These are phyloP conservation scores for Euphrasia arctica DNA, from an alignment of 305 asterid species.

Conservation along the genomic window DNA sequence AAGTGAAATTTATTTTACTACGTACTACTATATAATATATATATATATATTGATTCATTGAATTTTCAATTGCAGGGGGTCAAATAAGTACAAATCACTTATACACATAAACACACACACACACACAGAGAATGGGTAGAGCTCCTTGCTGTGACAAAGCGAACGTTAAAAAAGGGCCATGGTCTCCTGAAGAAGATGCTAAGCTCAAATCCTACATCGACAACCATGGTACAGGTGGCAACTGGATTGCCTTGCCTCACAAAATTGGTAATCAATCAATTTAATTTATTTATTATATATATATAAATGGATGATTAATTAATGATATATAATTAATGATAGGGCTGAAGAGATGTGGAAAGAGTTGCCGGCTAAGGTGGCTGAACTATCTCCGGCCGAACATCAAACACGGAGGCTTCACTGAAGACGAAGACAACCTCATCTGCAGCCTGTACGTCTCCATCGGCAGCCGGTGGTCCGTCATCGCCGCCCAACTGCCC, in stretches of 20 bases:
- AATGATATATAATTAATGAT: neutral
- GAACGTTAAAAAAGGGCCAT: slow-evolving; percentile 75
- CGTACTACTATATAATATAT: neutral
- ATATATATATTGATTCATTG: neutral
- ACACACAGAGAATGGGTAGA: slow-evolving; percentile 52
- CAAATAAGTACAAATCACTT: neutral
- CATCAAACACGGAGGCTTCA: slow-evolving; percentile 72
- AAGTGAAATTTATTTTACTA: neutral
- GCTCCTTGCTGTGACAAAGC: slow-evolving; percentile 88
- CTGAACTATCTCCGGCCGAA: slow-evolving; percentile 76
- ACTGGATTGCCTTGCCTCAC: slow-evolving; percentile 73
- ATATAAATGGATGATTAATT: neutral
- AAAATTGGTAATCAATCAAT: slow-evolving; percentile 43
- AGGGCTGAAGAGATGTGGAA: slow-evolving; percentile 84
- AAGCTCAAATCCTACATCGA: slow-evolving; percentile 65
- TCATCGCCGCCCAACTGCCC: slow-evolving; percentile 68
- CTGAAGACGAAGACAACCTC: slow-evolving; percentile 67
- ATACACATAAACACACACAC: no score
- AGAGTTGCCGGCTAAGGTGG: slow-evolving; percentile 86
- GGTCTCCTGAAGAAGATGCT: slow-evolving; percentile 80
- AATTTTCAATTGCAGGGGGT: no score
- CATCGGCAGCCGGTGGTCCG: slow-evolving; percentile 92
- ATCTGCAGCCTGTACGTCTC: slow-evolving; percentile 59
- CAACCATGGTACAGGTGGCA: slow-evolving; percentile 65
- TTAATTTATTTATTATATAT: neutral